Conservation (phyloP, 1,284 basidiomycete species). For the Schizopora paradoxa region DNA sequence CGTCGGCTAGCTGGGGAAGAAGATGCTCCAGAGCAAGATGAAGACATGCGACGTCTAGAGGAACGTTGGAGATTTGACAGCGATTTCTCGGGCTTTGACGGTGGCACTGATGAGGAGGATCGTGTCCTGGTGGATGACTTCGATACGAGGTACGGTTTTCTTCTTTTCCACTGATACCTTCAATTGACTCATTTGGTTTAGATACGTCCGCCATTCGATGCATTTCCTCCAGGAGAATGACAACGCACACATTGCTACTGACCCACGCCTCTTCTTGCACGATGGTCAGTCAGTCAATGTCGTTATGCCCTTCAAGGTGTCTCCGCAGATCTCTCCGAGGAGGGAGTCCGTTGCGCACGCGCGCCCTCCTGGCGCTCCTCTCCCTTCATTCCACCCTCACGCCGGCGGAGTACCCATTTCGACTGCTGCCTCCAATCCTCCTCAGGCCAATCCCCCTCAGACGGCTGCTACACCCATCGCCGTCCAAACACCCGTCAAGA, state of each 20-base stretch:
- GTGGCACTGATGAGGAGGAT: constrained; percentile 65
- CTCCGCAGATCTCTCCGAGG: neutral
- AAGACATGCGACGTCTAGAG: constrained; percentile 38
- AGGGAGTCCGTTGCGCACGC: constrained; percentile 1
- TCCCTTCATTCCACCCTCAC: constrained; percentile 10
- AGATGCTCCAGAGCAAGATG: constrained; percentile 30
- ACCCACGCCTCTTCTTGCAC: constrained; percentile 37
- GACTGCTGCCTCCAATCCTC: too few relatives aligned
- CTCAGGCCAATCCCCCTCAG: constrained; percentile 10
- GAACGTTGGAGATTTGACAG: constrained; percentile 69
- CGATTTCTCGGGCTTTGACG: constrained; percentile 53
- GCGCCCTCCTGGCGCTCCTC: constrained; percentile 23
- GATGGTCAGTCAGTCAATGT: constrained; percentile 33
- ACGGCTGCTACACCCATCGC: constrained; percentile 42
- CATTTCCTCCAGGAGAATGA: constrained; percentile 45
- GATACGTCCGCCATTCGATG: constrained; percentile 55
- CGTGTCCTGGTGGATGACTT: constrained; percentile 67
- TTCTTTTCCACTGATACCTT: constrained; percentile 1
- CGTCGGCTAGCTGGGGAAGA: too few relatives aligned
- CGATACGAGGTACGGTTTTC: constrained; percentile 46
- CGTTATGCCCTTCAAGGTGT: constrained; percentile 31
- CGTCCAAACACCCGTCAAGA: constrained; percentile 52
- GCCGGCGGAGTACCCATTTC: constrained; percentile 1
- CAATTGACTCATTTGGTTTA: constrained; percentile 22
- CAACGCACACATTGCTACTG: constrained; percentile 37